Evolutionary conservation across 257 asterid genomes (phyloP).

Genomic region (Przewalskia tangutica): DNA sequence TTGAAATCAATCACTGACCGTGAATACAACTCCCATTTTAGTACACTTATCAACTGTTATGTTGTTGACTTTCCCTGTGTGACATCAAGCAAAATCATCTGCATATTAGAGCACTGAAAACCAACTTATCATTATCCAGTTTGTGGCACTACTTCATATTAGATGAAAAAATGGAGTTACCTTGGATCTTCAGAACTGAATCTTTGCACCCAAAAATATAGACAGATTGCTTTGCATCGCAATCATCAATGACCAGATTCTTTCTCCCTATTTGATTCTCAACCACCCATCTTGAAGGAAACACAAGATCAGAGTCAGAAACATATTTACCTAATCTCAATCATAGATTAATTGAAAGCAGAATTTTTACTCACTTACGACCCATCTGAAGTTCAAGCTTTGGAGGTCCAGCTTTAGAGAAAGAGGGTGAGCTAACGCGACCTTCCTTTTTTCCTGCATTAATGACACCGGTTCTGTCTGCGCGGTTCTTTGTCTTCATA

Average conservation of each 20-base stretch:
- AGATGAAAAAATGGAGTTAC: slow-evolving; percentile 24
- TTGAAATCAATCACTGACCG: slow-evolving; percentile 35
- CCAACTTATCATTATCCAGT: background rate
- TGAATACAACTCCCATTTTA: slow-evolving; percentile 90
- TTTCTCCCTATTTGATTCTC: slow-evolving; percentile 90
- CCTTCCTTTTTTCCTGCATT: slow-evolving; percentile 45
- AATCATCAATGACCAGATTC: slow-evolving; percentile 75
- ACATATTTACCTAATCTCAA: background rate
- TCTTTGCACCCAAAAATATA: slow-evolving; percentile 88
- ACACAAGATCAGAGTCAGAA: slow-evolving; percentile 1
- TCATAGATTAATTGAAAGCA: background rate
- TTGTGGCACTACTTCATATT: background rate
- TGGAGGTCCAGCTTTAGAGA: slow-evolving; percentile 81
- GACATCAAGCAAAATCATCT: background rate
- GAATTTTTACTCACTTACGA: slow-evolving; percentile 71
- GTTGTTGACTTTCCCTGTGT: slow-evolving; percentile 94
- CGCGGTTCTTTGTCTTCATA: slow-evolving; percentile 88
- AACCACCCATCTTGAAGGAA: slow-evolving; percentile 76
- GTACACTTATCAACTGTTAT: slow-evolving; percentile 95
- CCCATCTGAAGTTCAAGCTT: slow-evolving; percentile 99
- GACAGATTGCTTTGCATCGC: slow-evolving; percentile 92
- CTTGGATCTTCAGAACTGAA: slow-evolving; percentile 86
- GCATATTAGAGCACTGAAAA: background rate
- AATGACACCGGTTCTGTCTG: slow-evolving; percentile 69
- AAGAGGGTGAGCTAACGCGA: slow-evolving; percentile 41